These are phyloP conservation scores for Saccharomyces hybrid DNA, from an alignment of 1,139 yeast genomes.

Conservation along the genomic window DNA sequence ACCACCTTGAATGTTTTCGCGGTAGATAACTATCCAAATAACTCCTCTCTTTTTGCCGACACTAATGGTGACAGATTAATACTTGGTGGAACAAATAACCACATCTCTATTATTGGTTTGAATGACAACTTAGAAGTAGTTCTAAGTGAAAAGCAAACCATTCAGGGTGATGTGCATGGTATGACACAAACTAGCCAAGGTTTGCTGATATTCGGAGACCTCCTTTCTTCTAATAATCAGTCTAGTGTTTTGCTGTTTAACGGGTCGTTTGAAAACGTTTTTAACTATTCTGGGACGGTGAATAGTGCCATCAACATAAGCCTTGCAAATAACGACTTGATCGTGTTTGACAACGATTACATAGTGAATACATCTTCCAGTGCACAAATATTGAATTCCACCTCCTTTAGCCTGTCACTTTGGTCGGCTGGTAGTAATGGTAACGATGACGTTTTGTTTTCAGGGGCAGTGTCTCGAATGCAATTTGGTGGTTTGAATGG, in stretches of 20 bases:
- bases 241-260: constrained; percentile 24
- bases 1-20: constrained; percentile 65
- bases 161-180: constrained; percentile 16
- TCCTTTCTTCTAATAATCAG: constrained; percentile 10
- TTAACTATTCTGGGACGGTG: background rate
- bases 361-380: constrained; percentile 22
- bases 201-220: constrained; percentile 18
- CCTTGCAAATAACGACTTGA: constrained; percentile 15
- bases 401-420: constrained; percentile 25
- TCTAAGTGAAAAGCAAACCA: constrained; percentile 7
- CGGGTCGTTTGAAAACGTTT: background rate
- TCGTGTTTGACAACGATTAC: constrained; percentile 18
- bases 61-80: constrained; percentile 18
- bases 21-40: constrained; percentile 35
- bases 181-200: constrained; percentile 19
- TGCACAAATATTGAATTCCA: constrained; percentile 11
- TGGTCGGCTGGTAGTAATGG: constrained; percentile 27
- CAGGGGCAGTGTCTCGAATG: constrained; percentile 30
- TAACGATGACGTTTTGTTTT: constrained; percentile 30
- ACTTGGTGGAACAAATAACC: constrained; percentile 23
- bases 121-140: constrained; percentile 11
- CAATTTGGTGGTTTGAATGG: constrained; percentile 15
- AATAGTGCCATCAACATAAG: background rate
- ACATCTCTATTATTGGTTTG: constrained; percentile 17
- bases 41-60: constrained; percentile 24